Percentiles rank a stretch among this genome's conserved stretches.
Evolutionary conservation across 2,329 filamentous ascomycete genomes (phyloP).

Genomic region (Aureobasidium lini): DNA sequence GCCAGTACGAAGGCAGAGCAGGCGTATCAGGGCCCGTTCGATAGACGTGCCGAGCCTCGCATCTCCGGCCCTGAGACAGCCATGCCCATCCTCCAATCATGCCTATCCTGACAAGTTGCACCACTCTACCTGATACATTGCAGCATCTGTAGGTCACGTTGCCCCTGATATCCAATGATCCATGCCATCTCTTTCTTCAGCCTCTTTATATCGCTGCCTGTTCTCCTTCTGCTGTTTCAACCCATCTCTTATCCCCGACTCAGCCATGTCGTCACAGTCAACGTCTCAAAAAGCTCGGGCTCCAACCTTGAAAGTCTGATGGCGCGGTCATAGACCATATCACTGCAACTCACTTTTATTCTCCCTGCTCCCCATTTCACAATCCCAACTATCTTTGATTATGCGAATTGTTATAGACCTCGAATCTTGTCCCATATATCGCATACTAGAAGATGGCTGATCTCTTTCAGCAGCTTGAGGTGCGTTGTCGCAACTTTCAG

Average conservation of each 20-base stretch:
- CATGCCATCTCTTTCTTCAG: not conserved
- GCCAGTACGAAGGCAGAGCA: not conserved
- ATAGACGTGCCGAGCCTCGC: not conserved
- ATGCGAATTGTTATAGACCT: constrained; percentile 13
- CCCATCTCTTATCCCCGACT: not conserved
- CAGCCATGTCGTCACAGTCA: constrained; percentile 1
- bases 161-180: not conserved
- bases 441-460: constrained; percentile 16
- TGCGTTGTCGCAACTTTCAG: not conserved
- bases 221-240: not conserved
- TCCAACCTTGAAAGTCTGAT: constrained; percentile 11
- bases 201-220: not conserved
- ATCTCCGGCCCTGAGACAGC: not conserved
- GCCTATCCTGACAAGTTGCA: not conserved
- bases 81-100: not conserved
- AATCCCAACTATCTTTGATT: not conserved
- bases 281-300: constrained; percentile 2
- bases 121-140: not conserved
- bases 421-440: not conserved
- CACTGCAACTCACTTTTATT: not conserved
- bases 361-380: not conserved
- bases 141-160: not conserved
- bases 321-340: constrained; percentile 2
- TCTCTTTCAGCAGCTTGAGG: constrained; percentile 15
- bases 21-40: not conserved